phyloP scores from a whole-genome alignment of 2,329 filamentous ascomycete genomes.

The Xylariaceae sp. region DNA sequence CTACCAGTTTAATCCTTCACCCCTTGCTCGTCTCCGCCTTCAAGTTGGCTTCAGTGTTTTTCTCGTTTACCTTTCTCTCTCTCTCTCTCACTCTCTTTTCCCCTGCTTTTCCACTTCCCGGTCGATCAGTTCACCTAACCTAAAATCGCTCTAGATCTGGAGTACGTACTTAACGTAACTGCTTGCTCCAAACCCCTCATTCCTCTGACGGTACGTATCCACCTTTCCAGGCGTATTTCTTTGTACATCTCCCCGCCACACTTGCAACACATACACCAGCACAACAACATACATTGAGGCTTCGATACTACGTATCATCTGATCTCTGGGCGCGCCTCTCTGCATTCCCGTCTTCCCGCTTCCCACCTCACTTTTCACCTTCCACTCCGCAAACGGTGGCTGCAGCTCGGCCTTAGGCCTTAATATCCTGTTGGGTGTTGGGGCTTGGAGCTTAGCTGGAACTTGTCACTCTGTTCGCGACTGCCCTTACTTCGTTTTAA shows the following conservation, averaged over 20 bases:
- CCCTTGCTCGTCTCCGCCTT: too few relatives aligned
- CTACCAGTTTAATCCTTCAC: too few relatives aligned
- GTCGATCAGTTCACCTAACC: too few relatives aligned
- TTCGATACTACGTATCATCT: conserved; percentile 9
- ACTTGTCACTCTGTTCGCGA: background rate
- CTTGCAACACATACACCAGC: conserved; percentile 1
- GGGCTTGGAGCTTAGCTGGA: background rate
- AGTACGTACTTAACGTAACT: too few relatives aligned
- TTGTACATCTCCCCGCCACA: background rate
- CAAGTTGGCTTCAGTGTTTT: too few relatives aligned
- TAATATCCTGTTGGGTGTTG: background rate
- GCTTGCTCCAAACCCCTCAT: too few relatives aligned
- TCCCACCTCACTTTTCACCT: background rate
- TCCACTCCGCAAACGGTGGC: conserved; percentile 12
- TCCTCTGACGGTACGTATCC: too few relatives aligned
- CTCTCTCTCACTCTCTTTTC: too few relatives aligned
- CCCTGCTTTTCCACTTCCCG: too few relatives aligned
- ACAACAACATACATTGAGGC: conserved; percentile 8
- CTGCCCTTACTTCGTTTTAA: background rate
- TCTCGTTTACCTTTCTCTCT: too few relatives aligned
- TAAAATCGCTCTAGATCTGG: too few relatives aligned
- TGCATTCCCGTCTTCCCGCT: background rate
- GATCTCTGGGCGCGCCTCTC: conserved; percentile 2
- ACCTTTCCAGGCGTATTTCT: background rate
- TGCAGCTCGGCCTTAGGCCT: conserved; percentile 5